Conservation (phyloP, 2,329 filamentous ascomycete species). For the Amphichorda felina region DNA sequence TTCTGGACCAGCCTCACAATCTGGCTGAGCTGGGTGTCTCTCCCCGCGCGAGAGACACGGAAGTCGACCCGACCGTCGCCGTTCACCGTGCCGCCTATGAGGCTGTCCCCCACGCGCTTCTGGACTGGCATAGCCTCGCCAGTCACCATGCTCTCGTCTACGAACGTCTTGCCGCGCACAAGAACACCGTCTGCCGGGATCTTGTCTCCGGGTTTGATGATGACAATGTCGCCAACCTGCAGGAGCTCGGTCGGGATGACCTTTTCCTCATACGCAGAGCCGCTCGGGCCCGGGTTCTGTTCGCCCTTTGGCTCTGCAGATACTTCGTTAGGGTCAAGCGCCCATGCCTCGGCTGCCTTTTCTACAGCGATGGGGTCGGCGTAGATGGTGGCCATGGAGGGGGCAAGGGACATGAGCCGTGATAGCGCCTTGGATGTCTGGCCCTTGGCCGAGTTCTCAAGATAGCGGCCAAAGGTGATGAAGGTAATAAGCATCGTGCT, state of each 20-base stretch:
- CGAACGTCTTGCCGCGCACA: slow-evolving; percentile 80
- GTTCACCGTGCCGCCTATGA: slow-evolving; percentile 95
- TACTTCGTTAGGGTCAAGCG: slow-evolving; percentile 14
- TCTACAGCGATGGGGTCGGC: slow-evolving; percentile 86
- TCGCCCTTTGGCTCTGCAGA: neutral
- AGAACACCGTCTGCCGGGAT: slow-evolving; percentile 86
- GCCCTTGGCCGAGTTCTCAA: slow-evolving; percentile 92
- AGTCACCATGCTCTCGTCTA: slow-evolving; percentile 98
- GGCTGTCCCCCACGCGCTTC: slow-evolving; percentile 65
- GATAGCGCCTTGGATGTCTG: slow-evolving; percentile 93
- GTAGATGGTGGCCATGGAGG: slow-evolving; percentile 95
- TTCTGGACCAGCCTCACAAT: slow-evolving; percentile 98
- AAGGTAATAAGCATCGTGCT: slow-evolving; percentile 58
- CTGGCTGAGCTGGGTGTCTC: slow-evolving; percentile 93
- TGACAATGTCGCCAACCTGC: slow-evolving; percentile 85
- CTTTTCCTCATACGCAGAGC: slow-evolving; percentile 65
- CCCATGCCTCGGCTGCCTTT: slow-evolving; percentile 76
- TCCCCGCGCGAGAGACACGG: slow-evolving; percentile 79
- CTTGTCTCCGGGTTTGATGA: slow-evolving; percentile 90
- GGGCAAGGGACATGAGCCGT: slow-evolving; percentile 86
- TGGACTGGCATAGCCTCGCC: slow-evolving; percentile 92
- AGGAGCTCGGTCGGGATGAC: slow-evolving; percentile 89
- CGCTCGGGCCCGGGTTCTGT: slow-evolving; percentile 18
- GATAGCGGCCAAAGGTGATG: slow-evolving; percentile 77
- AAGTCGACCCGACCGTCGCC: slow-evolving; percentile 86